Percentiles rank a stretch among this genome's conserved stretches.
These are phyloP conservation scores for Cercospora nicotianae DNA, from an alignment of 2,329 filamentous ascomycete genomes.

Conservation along the genomic window DNA sequence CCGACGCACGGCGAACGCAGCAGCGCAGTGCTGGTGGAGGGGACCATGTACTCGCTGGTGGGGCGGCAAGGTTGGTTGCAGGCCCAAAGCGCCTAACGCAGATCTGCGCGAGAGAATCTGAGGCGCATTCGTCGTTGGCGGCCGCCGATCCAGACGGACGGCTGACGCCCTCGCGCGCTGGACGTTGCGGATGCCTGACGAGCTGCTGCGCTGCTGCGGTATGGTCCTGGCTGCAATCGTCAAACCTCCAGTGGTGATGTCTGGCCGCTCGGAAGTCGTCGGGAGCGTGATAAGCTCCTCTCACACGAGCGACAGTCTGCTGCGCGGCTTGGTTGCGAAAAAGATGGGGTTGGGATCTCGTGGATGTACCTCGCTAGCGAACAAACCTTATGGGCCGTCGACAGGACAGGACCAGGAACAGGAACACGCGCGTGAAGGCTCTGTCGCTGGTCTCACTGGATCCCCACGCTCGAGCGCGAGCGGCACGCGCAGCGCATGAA, in stretches of 20 bases:
- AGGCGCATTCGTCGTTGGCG: slow-evolving; percentile 11
- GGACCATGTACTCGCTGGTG: slow-evolving; percentile 14
- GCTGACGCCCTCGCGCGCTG: neutral
- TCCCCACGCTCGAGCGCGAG: neutral
- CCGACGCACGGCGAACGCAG: neutral
- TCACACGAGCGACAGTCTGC: slow-evolving; percentile 1
- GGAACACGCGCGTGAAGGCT: slow-evolving; percentile 20
- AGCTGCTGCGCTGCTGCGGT: neutral
- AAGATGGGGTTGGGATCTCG: slow-evolving; percentile 23
- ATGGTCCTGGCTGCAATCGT: neutral
- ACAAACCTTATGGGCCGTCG: slow-evolving; percentile 11
- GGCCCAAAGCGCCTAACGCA: slow-evolving; percentile 19
- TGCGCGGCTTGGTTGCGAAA: slow-evolving; percentile 3
- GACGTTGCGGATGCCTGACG: slow-evolving; percentile 8
- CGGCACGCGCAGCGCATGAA: slow-evolving; percentile 4
- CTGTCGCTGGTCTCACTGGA: neutral
- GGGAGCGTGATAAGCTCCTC: slow-evolving; percentile 13
- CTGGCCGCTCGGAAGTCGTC: slow-evolving; percentile 17
- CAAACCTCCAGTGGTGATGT: neutral
- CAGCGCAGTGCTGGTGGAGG: slow-evolving; percentile 16
- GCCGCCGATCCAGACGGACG: neutral
- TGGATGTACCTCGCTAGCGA: slow-evolving; percentile 22
- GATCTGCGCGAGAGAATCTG: slow-evolving; percentile 18
- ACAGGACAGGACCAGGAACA: slow-evolving; percentile 19
- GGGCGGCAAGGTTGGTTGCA: slow-evolving; percentile 21